Base-by-base conservation (phyloP, 768 basidiomycete species). In the Thelephora ganbajun region DNA sequence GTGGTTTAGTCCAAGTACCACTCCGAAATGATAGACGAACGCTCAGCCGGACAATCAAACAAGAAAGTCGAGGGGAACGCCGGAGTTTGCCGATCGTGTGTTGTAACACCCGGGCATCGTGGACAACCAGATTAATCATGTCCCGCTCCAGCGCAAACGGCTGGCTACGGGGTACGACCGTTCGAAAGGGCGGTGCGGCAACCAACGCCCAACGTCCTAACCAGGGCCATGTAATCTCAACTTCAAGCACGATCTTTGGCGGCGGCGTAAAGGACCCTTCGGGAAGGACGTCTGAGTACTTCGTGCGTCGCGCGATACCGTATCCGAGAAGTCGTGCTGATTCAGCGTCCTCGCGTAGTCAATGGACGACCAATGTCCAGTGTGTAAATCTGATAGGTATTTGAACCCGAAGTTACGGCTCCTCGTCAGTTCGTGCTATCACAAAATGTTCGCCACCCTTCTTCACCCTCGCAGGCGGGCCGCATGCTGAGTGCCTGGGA, bases 361-460 rank as follows among this genome's bases (percentile, higher is more conserved):
- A 20, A 85, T 86, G 76, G 84, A 89, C 51, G 96, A 99, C 62
- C 81, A 87, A 60, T 99, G 96, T 67, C 94, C 94, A 0, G 85
- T 98, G 2, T 98, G 96, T 72, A 91, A 91, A 63, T 92, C 89
- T 35, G 96, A 99, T 62, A 71, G 94, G 47, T 97, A 96, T 61
- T 70, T 96, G 50, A 96, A 98, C 57, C 90, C 92, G 18, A 94
- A 93, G 59, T 69, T 99, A 33, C 79, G 94, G 37, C 71, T 99
- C 35, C 75, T 98, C 44, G 92, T 99, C 56, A 91, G 88, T 63
- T 83, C 89, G 13, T 99, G 96, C 62, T 99, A 96, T 64, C 96
- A 99, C 66, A 96, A 96, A 74, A 94, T 98, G 96, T 92, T 54
- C 51, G 70, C 53, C 45, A 42, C 49, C 26, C 44, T 22, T 48